Conservation (phyloP, 2,329 filamentous ascomycete species). For the Sclerotinia borealis region DNA sequence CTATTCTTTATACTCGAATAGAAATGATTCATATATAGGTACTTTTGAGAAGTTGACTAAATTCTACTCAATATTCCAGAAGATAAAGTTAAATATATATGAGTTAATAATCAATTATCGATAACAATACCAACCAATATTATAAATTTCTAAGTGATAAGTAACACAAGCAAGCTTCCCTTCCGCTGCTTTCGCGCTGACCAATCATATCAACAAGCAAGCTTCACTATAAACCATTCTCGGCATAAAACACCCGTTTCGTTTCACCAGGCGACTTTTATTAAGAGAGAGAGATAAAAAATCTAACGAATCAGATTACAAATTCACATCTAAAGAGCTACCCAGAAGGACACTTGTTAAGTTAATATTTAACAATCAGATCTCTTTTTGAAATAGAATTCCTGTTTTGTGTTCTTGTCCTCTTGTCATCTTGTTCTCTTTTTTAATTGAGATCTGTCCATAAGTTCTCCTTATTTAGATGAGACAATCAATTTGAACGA, state of each 20-base stretch:
- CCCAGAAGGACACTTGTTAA: constrained; percentile 1
- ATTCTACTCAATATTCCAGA: no score
- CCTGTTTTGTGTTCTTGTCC: no score
- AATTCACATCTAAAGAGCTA: neutral
- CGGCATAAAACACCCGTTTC: neutral
- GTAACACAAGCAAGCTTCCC: neutral
- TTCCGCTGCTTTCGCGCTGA: neutral
- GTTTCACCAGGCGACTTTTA: neutral
- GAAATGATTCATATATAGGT: no score
- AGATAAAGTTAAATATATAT: no score
- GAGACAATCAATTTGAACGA: constrained; percentile 11
- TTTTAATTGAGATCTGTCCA: constrained; percentile 5
- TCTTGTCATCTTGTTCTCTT: neutral
- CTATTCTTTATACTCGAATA: no score
- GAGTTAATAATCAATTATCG: no score
- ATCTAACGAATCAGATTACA: neutral
- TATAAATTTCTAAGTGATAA: no score
- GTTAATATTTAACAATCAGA: neutral
- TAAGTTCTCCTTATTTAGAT: constrained; percentile 7
- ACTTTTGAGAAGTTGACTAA: no score
- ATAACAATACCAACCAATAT: neutral
- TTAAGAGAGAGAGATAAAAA: no score
- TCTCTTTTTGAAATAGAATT: neutral
- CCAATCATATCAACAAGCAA: neutral
- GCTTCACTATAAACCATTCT: neutral